Evolutionary conservation across 345 rosid genomes (phyloP), one percentile per base, ranked within the genome.

Genomic region (Linum trigynum): DNA sequence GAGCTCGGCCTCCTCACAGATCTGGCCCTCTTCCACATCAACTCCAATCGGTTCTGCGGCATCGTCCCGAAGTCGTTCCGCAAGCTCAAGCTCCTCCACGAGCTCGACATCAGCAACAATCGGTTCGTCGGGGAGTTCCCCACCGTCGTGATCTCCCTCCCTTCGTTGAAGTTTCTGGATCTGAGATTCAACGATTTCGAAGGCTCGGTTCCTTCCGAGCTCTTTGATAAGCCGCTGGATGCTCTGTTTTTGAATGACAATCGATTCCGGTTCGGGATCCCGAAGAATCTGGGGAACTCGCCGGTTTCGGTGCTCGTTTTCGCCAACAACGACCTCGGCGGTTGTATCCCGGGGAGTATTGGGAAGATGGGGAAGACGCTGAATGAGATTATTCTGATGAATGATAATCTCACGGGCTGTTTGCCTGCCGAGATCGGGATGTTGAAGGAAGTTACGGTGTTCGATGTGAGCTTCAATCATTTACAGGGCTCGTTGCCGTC

Each of bases 161-260:
- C 89, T 7, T 72, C 85, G 3, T 82, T 84, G 8, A 88, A 85
- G 65, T 85, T 73, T 64, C 57, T 88, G 76, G 91, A 88, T 79
- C 91, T 88, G 3, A 80, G 95, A 0, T 88, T 77, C 82, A 88
- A 88, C 50, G 91, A 88, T 71, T 88, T 88, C 2, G 95, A 88
- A 76, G 95, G 89, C 4, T 68, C 80, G 14, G 82, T 88, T 16
- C 95, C 95, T 0, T 65, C 82, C 1, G 62, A 78, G 68, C 83
- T 88, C 50, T 88, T 88, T 42, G 84, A 85, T 63, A 79, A 69
- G 70, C 65, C 84, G 14, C 82, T 88, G 0, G 95, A 85, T 40
- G 91, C 89, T 11, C 57, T 88, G 23, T 88, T 85, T 76, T 70
- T 85, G 71, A 84, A 88, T 65, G 84, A 82, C 8, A 85, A 88